phyloP scores from a whole-genome alignment of 768 basidiomycete genomes.

The Mycena crocata region DNA sequence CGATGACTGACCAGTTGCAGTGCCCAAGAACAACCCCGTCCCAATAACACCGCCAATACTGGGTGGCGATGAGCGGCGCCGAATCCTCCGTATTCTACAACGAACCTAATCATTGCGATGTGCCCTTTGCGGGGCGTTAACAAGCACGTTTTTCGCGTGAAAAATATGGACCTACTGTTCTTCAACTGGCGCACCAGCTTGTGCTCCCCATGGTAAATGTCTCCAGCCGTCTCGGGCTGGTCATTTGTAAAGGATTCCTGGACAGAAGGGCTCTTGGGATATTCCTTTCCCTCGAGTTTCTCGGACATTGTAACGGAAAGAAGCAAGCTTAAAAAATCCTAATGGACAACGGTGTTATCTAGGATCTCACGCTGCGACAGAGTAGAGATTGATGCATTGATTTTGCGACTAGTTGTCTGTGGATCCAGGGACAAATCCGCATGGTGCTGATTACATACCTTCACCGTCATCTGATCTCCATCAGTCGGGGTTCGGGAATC shows the following conservation, averaged over 20 bases:
- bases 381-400: not conserved
- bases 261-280: slow-evolving; percentile 29
- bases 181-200: slow-evolving; percentile 31
- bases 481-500: no score
- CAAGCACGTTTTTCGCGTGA: not conserved
- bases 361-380: not conserved
- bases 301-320: slow-evolving; percentile 27
- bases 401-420: no score
- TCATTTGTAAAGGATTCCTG: slow-evolving; percentile 26
- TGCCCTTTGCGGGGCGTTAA: slow-evolving; percentile 17
- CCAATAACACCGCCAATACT: slow-evolving; percentile 75
- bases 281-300: slow-evolving; percentile 19
- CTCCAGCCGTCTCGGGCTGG: slow-evolving; percentile 4
- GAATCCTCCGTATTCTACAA: not conserved
- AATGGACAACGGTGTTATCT: not conserved
- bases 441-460: no score
- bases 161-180: slow-evolving; percentile 23
- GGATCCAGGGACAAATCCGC: no score
- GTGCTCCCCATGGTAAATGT: slow-evolving; percentile 33
- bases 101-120: slow-evolving; percentile 30
- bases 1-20: slow-evolving; percentile 40
- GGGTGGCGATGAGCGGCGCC: not conserved
- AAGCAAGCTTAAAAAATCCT: not conserved
- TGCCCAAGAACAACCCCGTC: slow-evolving; percentile 75
- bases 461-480: no score